Evolutionary conservation across 768 basidiomycete genomes (phyloP).

Genomic region (Boletus pseudo-olivaceus): DNA sequence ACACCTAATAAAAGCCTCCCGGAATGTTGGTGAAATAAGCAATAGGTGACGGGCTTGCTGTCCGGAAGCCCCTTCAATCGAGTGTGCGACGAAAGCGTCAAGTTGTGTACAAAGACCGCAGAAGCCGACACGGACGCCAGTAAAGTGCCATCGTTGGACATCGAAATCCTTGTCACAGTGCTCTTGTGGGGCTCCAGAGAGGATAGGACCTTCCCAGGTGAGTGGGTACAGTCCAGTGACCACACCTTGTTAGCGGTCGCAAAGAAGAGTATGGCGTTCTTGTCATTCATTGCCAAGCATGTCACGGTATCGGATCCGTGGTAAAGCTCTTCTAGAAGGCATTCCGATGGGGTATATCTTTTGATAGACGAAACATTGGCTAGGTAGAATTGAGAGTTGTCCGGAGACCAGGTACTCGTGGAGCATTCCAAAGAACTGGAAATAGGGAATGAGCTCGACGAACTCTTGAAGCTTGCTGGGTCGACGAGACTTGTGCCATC

Average conservation of each 20-base stretch:
- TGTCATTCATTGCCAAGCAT: conserved; percentile 34
- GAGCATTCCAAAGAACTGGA: conserved; percentile 30
- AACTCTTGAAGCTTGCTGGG: conserved; percentile 42
- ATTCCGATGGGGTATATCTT: conserved; percentile 48
- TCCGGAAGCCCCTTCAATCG: conserved; percentile 52
- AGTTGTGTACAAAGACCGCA: conserved; percentile 58
- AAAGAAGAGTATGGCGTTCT: conserved; percentile 45
- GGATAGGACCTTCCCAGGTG: conserved; percentile 39
- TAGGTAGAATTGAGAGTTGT: conserved; percentile 54
- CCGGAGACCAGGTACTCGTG: conserved; percentile 48
- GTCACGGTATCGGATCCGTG: conserved; percentile 25
- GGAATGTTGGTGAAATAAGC: conserved; percentile 60
- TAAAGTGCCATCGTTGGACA: conserved; percentile 55
- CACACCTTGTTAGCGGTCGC: conserved; percentile 44
- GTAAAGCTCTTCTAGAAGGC: conserved; percentile 44
- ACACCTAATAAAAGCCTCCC: conserved; percentile 56
- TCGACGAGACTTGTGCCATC: conserved; percentile 49
- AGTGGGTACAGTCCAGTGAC: conserved; percentile 45
- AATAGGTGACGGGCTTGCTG: conserved; percentile 40
- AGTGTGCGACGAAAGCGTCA: conserved; percentile 50
- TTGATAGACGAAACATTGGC: conserved; percentile 46
- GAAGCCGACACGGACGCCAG: conserved; percentile 54
- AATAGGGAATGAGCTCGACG: conserved; percentile 39
- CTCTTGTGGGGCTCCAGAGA: conserved; percentile 52
- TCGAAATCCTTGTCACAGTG: conserved; percentile 48